Evolutionary conservation across 2,329 filamentous ascomycete species (phyloP).

Genomic region (Geoglossum cookeanum): DNA sequence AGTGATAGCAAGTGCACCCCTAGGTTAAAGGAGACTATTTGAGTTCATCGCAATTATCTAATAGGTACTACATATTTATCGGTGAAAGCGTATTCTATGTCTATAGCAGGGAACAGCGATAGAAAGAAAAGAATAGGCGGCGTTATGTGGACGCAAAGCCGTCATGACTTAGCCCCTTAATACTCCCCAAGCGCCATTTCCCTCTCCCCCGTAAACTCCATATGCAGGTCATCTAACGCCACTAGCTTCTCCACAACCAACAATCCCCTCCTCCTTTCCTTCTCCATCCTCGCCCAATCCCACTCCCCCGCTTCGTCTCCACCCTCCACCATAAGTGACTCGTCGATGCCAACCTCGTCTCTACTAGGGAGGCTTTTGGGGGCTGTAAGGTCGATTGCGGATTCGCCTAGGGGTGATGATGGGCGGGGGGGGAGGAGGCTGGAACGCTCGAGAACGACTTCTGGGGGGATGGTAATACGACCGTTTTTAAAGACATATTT

Average conservation of each 20-base stretch:
- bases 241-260: slow-evolving; percentile 35
- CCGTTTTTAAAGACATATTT: slow-evolving; percentile 75
- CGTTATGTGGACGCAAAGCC: no score
- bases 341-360: slow-evolving; percentile 9
- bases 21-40: no score
- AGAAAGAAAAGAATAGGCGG: no score
- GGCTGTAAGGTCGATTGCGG: slow-evolving; percentile 10
- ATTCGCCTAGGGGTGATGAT: slow-evolving; percentile 10
- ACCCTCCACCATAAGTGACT: slow-evolving; percentile 5
- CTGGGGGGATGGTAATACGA: slow-evolving; percentile 66
- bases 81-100: no score
- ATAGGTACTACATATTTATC: no score
- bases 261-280: slow-evolving; percentile 34
- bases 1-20: no score
- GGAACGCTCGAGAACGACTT: slow-evolving; percentile 50
- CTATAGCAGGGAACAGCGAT: no score
- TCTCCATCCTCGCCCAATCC: slow-evolving; percentile 41
- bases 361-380: slow-evolving; percentile 9
- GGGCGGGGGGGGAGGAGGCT: slow-evolving; percentile 54
- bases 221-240: slow-evolving; percentile 32
- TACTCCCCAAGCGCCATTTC: slow-evolving; percentile 3
- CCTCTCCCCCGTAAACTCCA: slow-evolving; percentile 24
- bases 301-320: slow-evolving; percentile 30
- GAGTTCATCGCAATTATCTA: no score
- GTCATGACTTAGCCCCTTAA: background rate